phyloP scores from a whole-genome alignment of 441 rosid species.

The Aleurites moluccanus region DNA sequence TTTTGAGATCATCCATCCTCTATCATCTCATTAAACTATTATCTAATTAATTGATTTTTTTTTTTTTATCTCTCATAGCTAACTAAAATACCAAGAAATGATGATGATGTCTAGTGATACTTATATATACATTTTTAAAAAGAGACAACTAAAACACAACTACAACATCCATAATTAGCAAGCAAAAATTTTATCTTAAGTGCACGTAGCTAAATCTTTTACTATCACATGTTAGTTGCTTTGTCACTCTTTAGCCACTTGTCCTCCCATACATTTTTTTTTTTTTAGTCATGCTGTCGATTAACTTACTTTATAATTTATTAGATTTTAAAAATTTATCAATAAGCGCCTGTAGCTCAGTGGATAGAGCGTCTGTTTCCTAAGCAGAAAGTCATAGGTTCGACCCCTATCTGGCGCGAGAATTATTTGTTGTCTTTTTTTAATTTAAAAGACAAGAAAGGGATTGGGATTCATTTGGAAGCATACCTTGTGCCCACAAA shows the following conservation, averaged over 20 bases:
- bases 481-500: constrained; percentile 67
- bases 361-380: constrained; percentile 96
- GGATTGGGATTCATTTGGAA: background rate
- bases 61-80: too few relatives aligned
- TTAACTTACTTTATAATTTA: too few relatives aligned
- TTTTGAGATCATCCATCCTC: background rate
- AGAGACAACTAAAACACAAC: constrained; percentile 15
- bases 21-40: background rate
- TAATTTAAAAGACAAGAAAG: background rate
- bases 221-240: background rate
- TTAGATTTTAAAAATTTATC: too few relatives aligned
- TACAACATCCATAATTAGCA: constrained; percentile 18
- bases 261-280: too few relatives aligned
- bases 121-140: background rate
- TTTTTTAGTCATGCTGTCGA: too few relatives aligned
- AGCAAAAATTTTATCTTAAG: background rate
- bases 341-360: constrained; percentile 80
- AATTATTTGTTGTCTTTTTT: background rate
- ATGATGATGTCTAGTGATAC: too few relatives aligned
- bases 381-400: constrained; percentile 87
- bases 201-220: background rate
- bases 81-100: background rate
- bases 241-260: background rate
- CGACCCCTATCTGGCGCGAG: constrained; percentile 87
- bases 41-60: background rate